A percentile compares a stretch with the other conserved stretches of the same genome.
phyloP scores from a whole-genome alignment of 139 green algal genomes.

The Pedinophyceae sp. region DNA sequence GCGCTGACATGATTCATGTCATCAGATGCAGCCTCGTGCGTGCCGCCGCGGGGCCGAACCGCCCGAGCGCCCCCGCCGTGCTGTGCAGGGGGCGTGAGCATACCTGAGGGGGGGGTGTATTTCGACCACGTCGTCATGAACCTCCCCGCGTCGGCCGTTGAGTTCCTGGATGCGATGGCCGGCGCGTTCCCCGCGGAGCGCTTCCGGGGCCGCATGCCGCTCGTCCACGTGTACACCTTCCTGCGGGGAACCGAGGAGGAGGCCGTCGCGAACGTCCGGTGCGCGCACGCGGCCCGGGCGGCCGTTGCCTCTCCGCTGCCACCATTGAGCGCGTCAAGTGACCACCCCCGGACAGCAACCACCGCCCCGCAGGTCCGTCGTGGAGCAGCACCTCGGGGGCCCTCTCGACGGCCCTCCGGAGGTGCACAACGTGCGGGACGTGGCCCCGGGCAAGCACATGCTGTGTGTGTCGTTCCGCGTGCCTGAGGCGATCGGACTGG shows the following conservation, averaged over 20 bases:
- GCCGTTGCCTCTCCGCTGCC: neutral
- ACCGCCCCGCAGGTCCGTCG: neutral
- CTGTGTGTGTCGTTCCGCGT: conserved; percentile 72
- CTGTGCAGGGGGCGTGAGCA: conserved; percentile 12
- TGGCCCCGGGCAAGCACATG: conserved; percentile 88
- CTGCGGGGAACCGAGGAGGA: conserved; percentile 39
- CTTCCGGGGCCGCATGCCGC: conserved; percentile 55
- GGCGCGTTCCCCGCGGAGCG: conserved; percentile 35
- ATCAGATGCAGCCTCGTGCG: too few relatives aligned
- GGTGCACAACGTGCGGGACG: conserved; percentile 62
- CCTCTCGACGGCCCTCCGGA: conserved; percentile 18
- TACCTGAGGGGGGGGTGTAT: neutral
- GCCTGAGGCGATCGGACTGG: conserved; percentile 39
- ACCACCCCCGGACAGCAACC: neutral
- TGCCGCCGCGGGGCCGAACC: too few relatives aligned
- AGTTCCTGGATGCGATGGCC: conserved; percentile 76
- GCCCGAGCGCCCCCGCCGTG: too few relatives aligned
- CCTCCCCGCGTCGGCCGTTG: conserved; percentile 67
- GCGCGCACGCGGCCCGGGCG: neutral
- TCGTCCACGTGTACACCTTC: conserved; percentile 90
- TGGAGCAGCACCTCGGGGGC: conserved; percentile 47
- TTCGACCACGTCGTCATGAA: conserved; percentile 84
- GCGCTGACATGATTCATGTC: too few relatives aligned
- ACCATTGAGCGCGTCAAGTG: neutral
- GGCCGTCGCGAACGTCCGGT: conserved; percentile 6